Conservation (phyloP, 1,284 basidiomycete species). For the Cutaneotrichosporon daszewskae region DNA sequence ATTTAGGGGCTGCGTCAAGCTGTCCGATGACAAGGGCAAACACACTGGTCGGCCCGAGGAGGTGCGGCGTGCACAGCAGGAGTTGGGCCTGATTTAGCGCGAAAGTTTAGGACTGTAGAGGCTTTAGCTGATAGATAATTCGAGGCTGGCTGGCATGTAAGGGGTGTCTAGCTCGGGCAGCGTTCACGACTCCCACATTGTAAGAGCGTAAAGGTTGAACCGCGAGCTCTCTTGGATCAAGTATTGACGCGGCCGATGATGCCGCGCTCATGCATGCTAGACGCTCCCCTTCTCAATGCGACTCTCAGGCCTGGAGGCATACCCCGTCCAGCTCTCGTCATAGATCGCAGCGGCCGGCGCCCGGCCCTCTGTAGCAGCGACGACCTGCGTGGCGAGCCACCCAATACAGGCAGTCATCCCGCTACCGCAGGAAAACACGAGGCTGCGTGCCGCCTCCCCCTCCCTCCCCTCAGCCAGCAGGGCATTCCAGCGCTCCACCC, state of each 20-base stretch:
- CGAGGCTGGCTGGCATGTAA: neutral
- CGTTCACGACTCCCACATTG: neutral
- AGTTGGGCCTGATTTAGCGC: conserved; percentile 23
- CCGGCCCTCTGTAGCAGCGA: conserved; percentile 67
- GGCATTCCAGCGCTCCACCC: conserved; percentile 53
- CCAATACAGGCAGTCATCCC: conserved; percentile 95
- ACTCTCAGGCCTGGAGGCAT: conserved; percentile 26
- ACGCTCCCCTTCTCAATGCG: conserved; percentile 21
- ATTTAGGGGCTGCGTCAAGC: conserved; percentile 78
- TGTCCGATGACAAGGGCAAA: conserved; percentile 83
- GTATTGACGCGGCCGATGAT: no score
- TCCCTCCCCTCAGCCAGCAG: conserved; percentile 24
- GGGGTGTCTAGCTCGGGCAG: no score
- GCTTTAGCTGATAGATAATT: neutral
- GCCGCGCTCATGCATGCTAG: neutral
- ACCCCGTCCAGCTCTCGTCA: conserved; percentile 47
- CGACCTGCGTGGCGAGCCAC: conserved; percentile 78
- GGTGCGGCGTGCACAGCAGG: conserved; percentile 35
- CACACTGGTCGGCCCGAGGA: conserved; percentile 42
- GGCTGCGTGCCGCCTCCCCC: conserved; percentile 52
- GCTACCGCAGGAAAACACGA: conserved; percentile 76
- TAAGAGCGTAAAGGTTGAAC: no score
- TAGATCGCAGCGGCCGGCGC: conserved; percentile 44
- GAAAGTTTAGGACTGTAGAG: neutral
- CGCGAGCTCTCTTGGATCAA: no score